Evolutionary conservation across 345 rosid genomes (phyloP), one percentile per base, ranked within the genome.

Genomic region (Punica granatum): DNA sequence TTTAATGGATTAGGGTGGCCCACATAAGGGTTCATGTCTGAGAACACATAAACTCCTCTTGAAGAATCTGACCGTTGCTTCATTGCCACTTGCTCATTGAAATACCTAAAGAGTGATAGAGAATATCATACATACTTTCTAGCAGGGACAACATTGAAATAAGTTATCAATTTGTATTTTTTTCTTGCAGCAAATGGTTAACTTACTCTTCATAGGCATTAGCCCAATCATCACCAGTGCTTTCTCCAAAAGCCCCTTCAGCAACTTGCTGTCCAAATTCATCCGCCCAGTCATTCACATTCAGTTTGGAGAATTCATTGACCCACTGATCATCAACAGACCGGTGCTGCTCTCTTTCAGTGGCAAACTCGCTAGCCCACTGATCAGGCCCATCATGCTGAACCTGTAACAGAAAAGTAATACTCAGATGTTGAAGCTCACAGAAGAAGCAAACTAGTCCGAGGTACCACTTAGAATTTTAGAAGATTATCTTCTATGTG

Each of bases 11-110:
- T 90, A 9, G 90, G 92, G 69, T 90, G 99, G 69, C 99, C 99
- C 72, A 90, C 98, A 80, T 95, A 95, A 32, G 99, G 99, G 79
- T 95, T 95, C 98, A 95, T 81, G 74, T 95, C 99, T 46, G 99
- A 92, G 73, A 95, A 95, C 74, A 92, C 97, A 70, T 95, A 95
- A 9, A 85, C 96, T 69, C 94, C 98, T 78, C 89, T 90, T 48
- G 95, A 83, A 76, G 84, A 78, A 69, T 85, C 83, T 28, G 85
- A 77, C 54, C 69, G 83, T 80, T 78, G 83, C 77, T 84, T 88
- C 67, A 73, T 82, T 71, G 79, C 85, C 64, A 74, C 76, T 85
- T 84, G 93, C 79, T 92, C 96, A 59, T 78, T 86, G 59, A 90
- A 60, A 69, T 78, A 91, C 81, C 99, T 95, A 74, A 15, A 75